Evolutionary conservation across 805 yeast genomes (phyloP).

Genomic region (Ogataea methanolica): DNA sequence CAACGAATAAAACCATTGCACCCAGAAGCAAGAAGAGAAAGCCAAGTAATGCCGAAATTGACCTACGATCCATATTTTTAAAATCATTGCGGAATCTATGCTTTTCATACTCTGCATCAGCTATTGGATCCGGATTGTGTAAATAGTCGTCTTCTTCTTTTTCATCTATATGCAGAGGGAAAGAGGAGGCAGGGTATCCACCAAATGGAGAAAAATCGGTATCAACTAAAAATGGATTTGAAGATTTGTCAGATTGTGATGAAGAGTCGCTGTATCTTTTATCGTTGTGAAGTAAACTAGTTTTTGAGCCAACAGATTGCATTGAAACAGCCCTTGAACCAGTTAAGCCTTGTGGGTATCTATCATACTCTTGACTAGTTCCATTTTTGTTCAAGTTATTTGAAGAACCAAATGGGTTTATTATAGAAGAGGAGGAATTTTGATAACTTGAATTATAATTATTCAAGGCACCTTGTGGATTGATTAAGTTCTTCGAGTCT

Average conservation of each 20-base stretch:
- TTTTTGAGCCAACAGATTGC: slow-evolving; percentile 36
- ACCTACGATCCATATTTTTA: slow-evolving; percentile 59
- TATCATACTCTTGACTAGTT: slow-evolving; percentile 50
- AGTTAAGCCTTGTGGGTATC: slow-evolving; percentile 59
- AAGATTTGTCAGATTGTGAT: slow-evolving; percentile 18
- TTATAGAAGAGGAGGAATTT: slow-evolving; percentile 25
- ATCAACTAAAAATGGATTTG: slow-evolving; percentile 42
- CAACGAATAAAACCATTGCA: slow-evolving; percentile 62
- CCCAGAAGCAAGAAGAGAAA: slow-evolving; percentile 55
- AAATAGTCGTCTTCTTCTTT: slow-evolving; percentile 92
- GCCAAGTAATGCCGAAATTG: slow-evolving; percentile 60
- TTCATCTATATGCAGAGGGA: slow-evolving; percentile 88
- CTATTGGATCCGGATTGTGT: slow-evolving; percentile 94
- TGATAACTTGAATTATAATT: slow-evolving; percentile 21
- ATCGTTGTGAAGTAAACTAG: slow-evolving; percentile 16
- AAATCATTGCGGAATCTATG: slow-evolving; percentile 61
- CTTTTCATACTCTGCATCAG: slow-evolving; percentile 80
- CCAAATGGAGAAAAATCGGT: slow-evolving; percentile 89
- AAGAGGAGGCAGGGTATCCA: slow-evolving; percentile 90
- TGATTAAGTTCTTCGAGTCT: slow-evolving; percentile 4
- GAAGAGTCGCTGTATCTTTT: slow-evolving; percentile 16
- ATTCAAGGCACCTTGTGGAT: slow-evolving; percentile 1
- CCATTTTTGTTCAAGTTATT: slow-evolving; percentile 12
- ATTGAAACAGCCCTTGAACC: slow-evolving; percentile 54
- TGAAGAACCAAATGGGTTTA: slow-evolving; percentile 29